These are phyloP conservation scores for Sisymbrium irio DNA, from an alignment of 345 rosid species.

Conservation along the genomic window DNA sequence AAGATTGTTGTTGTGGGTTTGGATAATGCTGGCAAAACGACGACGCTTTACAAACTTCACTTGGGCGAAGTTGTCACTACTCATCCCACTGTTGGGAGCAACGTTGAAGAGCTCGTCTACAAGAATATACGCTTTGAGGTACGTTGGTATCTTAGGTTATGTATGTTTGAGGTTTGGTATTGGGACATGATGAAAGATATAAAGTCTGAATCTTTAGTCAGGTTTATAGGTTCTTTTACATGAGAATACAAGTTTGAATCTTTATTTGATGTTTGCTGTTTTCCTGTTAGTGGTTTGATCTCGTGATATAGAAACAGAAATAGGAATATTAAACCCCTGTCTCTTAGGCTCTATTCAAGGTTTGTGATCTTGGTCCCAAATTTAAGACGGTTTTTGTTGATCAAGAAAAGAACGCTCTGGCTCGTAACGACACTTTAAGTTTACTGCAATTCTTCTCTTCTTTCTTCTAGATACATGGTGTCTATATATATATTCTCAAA, in stretches of 20 bases:
- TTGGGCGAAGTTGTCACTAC: slow-evolving; percentile 98
- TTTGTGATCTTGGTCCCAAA: neutral
- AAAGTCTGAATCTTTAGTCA: neutral
- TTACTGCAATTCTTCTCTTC: too few species aligned
- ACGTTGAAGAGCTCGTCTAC: slow-evolving; percentile 95
- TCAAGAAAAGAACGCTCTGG: too few species aligned
- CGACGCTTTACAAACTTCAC: slow-evolving; percentile 91
- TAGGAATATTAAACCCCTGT: neutral
- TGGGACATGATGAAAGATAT: neutral
- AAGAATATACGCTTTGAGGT: slow-evolving; percentile 98
- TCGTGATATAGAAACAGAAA: neutral
- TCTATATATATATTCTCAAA: too few species aligned
- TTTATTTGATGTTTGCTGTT: neutral
- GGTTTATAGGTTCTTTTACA: neutral
- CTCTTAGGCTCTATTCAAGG: neutral
- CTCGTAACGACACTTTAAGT: too few species aligned
- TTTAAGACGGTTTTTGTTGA: too few species aligned
- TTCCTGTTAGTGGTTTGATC: neutral
- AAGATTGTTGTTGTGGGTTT: slow-evolving; percentile 96
- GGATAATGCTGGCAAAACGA: slow-evolving; percentile 96
- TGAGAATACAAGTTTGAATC: neutral
- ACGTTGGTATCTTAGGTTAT: neutral
- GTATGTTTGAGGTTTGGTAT: neutral
- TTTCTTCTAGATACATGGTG: too few species aligned
- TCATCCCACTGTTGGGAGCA: slow-evolving; percentile 93